A percentile compares a stretch with the other conserved stretches of the same genome.
These are phyloP conservation scores for Lanmaoa rubissima DNA, from an alignment of 768 basidiomycete species.

Conservation along the genomic window DNA sequence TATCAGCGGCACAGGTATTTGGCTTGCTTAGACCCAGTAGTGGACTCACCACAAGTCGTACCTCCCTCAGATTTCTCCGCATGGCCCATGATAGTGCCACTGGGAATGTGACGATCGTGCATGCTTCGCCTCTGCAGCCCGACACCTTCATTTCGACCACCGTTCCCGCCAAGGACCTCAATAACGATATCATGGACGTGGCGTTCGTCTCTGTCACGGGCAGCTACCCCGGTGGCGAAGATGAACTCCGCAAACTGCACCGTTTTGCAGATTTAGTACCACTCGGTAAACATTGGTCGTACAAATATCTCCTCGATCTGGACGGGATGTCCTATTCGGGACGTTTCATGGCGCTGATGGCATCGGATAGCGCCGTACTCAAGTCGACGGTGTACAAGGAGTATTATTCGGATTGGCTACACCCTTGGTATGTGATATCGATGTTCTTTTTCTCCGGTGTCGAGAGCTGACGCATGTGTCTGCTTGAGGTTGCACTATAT, in stretches of 20 bases:
- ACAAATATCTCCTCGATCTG: constrained; percentile 90
- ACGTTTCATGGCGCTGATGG: constrained; percentile 80
- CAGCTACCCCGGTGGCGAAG: constrained; percentile 73
- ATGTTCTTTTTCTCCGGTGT: not conserved
- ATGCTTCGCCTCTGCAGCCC: constrained; percentile 62
- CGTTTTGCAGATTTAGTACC: constrained; percentile 75
- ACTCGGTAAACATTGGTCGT: constrained; percentile 85
- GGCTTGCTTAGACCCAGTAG: constrained; percentile 2
- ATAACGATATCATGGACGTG: constrained; percentile 80
- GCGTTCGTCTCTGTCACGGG: constrained; percentile 82
- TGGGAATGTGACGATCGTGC: constrained; percentile 60
- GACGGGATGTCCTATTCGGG: constrained; percentile 97
- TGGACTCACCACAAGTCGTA: not conserved
- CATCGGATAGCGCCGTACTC: constrained; percentile 84
- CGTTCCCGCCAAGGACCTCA: constrained; percentile 60
- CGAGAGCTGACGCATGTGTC: not conserved
- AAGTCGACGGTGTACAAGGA: constrained; percentile 92
- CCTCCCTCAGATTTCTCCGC: constrained; percentile 56
- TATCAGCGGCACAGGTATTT: constrained; percentile 84
- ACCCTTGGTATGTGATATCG: constrained; percentile 65
- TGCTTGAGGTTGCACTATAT: constrained; percentile 85
- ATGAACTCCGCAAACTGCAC: constrained; percentile 59
- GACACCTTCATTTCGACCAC: constrained; percentile 57
- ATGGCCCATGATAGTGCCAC: constrained; percentile 59
- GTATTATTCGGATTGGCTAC: constrained; percentile 88